These are phyloP conservation scores for Pythium pectinolyticum DNA, from an alignment of 352 stramenopile genomes.

Conservation along the genomic window DNA sequence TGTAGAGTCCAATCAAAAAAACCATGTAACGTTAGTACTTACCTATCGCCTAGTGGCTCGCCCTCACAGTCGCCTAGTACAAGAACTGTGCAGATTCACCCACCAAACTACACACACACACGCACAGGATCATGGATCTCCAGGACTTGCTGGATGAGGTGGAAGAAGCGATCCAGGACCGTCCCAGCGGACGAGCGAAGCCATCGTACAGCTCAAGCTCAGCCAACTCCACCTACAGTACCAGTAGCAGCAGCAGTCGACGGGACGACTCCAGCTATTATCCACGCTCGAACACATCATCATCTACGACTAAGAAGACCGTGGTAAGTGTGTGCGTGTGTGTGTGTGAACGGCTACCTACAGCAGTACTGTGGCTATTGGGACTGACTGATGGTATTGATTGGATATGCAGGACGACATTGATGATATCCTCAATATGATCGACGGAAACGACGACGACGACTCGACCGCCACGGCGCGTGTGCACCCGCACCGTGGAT, in stretches of 20 bases:
- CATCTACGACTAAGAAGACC: constrained; percentile 18
- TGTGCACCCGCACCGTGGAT: constrained; percentile 34
- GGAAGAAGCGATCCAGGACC: constrained; percentile 57
- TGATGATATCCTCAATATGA: constrained; percentile 75
- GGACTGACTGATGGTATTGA: background rate
- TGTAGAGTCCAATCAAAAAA: too few species aligned
- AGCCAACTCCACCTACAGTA: constrained; percentile 4
- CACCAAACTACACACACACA: background rate
- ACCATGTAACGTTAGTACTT: too few species aligned
- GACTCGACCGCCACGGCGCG: constrained; percentile 15
- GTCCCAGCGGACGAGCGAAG: background rate
- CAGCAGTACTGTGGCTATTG: background rate
- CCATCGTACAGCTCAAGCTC: constrained; percentile 9
- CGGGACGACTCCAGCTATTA: background rate
- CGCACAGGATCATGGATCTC: constrained; percentile 48
- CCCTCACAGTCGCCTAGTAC: background rate
- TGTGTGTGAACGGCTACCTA: background rate
- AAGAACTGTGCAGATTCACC: background rate
- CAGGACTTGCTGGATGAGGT: constrained; percentile 75
- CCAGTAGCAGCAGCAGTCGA: background rate
- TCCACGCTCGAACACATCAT: background rate
- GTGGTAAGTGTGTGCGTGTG: constrained; percentile 1
- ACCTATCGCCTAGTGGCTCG: too few species aligned
- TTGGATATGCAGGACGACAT: constrained; percentile 45
- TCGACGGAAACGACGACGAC: constrained; percentile 44